These are phyloP conservation scores for Jatropha multifida DNA, from an alignment of 441 rosid species.

Conservation along the genomic window DNA sequence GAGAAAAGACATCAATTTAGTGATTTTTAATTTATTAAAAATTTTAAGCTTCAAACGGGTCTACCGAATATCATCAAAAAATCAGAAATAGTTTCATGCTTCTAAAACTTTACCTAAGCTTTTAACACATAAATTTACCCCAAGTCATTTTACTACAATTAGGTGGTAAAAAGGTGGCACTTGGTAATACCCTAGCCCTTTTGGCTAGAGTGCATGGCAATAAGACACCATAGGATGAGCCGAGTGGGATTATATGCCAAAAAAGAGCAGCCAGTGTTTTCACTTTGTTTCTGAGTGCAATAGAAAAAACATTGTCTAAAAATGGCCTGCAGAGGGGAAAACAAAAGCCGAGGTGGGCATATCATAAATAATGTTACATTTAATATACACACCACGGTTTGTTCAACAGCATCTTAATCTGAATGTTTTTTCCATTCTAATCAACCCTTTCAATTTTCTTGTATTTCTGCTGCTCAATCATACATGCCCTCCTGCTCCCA, in stretches of 20 bases:
- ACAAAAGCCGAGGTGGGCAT: conserved; percentile 21
- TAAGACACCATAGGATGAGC: not conserved
- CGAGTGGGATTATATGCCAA: not conserved
- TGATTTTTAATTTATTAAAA: too few relatives aligned
- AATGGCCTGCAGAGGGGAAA: conserved; percentile 19
- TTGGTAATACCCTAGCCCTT: too few relatives aligned
- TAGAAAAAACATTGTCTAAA: conserved; percentile 22
- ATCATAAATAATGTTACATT: conserved; percentile 31
- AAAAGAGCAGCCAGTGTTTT: conserved; percentile 23
- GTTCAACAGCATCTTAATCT: conserved; percentile 21
- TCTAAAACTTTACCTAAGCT: too few relatives aligned
- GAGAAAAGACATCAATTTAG: too few relatives aligned
- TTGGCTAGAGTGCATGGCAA: too few relatives aligned
- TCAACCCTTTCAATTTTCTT: conserved; percentile 25
- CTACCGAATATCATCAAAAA: too few relatives aligned
- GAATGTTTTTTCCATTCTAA: conserved; percentile 20
- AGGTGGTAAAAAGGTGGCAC: too few relatives aligned
- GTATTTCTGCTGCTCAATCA: conserved; percentile 38
- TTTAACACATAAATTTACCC: too few relatives aligned
- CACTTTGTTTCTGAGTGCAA: conserved; percentile 15
- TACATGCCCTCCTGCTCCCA: conserved; percentile 96
- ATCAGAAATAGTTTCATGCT: too few relatives aligned
- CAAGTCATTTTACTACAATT: too few relatives aligned
- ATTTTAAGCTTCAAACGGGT: too few relatives aligned
- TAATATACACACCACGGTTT: conserved; percentile 22